Evolutionary conservation across 2,329 filamentous ascomycete species (phyloP), one percentile per base, ranked within the genome.

Genomic region (Diplocarpon mali): DNA sequence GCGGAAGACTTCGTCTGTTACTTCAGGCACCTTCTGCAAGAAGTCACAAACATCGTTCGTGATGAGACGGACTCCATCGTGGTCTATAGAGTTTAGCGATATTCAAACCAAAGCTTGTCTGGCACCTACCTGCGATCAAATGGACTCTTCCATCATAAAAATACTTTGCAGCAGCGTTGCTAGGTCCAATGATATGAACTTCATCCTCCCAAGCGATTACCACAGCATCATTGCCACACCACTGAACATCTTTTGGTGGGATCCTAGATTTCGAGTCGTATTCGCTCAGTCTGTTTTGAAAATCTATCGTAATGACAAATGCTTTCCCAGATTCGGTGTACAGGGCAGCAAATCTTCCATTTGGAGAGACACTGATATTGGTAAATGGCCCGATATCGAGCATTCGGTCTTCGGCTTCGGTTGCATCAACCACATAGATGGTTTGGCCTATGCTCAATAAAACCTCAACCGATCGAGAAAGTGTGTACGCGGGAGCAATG

Each of bases 171-270:
- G 83, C 80, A 9, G 83, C 76, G 35, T 86, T 86, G 31, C 81
- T 83, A 0, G 88, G 87, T 0, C 90, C 92, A 48, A 98, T 83
- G 24, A 98, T 73, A 60, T 95, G 92, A 3, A 98, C 82, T 63
- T 98, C 92, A 60, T 98, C 92, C 60, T 96, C 92, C 92, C 92
- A 98, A 0, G 89, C 89, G 56, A 98, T 78, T 24, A 95, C 78
- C 3, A 92, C 84, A 12, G 89, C 87, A 64, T 96, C 90, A 57
- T 92, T 90, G 5, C 92, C 92, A 63, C 92, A 98, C 92, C 92
- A 98, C 57, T 92, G 83, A 49, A 98, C 74, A 52, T 92, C 86
- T 56, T 86, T 83, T 3, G 92, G 92, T 1, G 82, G 73, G 5
- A 87, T 94, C 62, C 83, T 83, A 9, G 86, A 89, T 54, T 81